Evolutionary conservation across 2,329 filamentous ascomycete species (phyloP).

Genomic region (Septoria linicola): DNA sequence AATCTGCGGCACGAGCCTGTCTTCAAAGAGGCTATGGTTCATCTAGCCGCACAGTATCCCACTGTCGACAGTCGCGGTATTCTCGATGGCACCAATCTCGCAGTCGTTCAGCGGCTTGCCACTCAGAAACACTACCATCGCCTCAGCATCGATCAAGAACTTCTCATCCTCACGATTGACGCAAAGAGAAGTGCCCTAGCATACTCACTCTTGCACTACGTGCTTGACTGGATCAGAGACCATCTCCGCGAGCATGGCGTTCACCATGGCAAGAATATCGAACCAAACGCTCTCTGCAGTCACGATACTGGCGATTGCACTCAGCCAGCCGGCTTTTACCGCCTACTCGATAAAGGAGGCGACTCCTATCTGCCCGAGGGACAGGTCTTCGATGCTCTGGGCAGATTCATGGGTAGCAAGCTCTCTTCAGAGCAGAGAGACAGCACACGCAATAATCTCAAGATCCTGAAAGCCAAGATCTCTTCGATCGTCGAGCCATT

Average conservation of each 20-base stretch:
- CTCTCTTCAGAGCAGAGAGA: conserved; percentile 4
- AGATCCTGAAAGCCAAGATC: conserved; percentile 7
- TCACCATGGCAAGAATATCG: conserved; percentile 17
- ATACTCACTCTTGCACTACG: conserved; percentile 2
- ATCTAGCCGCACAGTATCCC: conserved; percentile 38
- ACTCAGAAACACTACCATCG: conserved; percentile 7
- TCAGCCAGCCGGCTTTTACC: conserved; percentile 33
- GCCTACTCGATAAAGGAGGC: conserved; percentile 32
- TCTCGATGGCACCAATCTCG: conserved; percentile 8
- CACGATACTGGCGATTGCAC: conserved; percentile 20
- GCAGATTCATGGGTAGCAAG: conserved; percentile 4
- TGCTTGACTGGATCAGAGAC: conserved; percentile 6
- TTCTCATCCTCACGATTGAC: neutral
- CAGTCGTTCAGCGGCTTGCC: conserved; percentile 21
- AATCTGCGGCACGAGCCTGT: conserved; percentile 34
- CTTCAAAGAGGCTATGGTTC: conserved; percentile 41
- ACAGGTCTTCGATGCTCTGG: neutral
- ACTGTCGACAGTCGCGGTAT: conserved; percentile 6
- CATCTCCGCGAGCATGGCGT: conserved; percentile 5
- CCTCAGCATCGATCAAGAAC: conserved; percentile 1
- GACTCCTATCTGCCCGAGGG: conserved; percentile 34
- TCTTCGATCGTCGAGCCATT: conserved; percentile 1
- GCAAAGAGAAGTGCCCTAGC: neutral
- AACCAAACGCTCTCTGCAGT: conserved; percentile 14
- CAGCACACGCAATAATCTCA: neutral